These are phyloP conservation scores for Saccharomycopsis selenospora DNA, from an alignment of 805 yeast species.

Conservation along the genomic window DNA sequence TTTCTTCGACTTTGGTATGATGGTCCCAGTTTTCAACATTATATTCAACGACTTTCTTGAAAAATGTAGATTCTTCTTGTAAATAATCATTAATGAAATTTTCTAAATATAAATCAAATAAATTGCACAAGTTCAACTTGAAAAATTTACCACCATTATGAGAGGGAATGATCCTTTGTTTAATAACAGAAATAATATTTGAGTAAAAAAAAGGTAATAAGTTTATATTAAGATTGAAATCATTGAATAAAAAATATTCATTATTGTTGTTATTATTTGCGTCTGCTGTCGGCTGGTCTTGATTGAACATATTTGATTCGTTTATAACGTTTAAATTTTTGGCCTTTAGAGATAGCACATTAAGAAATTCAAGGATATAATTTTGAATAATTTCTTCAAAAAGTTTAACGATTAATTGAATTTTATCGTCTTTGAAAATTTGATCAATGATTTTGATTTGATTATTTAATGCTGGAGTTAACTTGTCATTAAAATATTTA, in stretches of 20 bases:
- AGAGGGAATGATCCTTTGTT: constrained; percentile 33
- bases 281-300: background rate
- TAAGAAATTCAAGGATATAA: constrained; percentile 27
- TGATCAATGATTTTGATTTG: constrained; percentile 33
- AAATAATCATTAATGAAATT: constrained; percentile 30
- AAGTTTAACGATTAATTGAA: constrained; percentile 34
- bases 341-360: constrained; percentile 24
- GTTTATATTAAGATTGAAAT: constrained; percentile 6
- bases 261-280: background rate
- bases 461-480: constrained; percentile 29
- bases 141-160: constrained; percentile 30
- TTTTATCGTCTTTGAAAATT: constrained; percentile 30
- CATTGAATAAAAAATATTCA: constrained; percentile 3
- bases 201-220: constrained; percentile 25
- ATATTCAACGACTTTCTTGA: constrained; percentile 27
- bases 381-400: constrained; percentile 35
- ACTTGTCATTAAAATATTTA: constrained; percentile 17
- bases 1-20: constrained; percentile 31
- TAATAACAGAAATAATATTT: constrained; percentile 25
- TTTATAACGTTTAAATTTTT: constrained; percentile 22
- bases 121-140: constrained; percentile 26
- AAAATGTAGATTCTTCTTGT: constrained; percentile 27
- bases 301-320: constrained; percentile 28
- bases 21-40: constrained; percentile 37
- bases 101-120: constrained; percentile 34